Percentiles rank a stretch among this genome's conserved stretches.
These are phyloP conservation scores for Lindgomyces ingoldianus DNA, from an alignment of 495 filamentous ascomycete species.

Conservation along the genomic window DNA sequence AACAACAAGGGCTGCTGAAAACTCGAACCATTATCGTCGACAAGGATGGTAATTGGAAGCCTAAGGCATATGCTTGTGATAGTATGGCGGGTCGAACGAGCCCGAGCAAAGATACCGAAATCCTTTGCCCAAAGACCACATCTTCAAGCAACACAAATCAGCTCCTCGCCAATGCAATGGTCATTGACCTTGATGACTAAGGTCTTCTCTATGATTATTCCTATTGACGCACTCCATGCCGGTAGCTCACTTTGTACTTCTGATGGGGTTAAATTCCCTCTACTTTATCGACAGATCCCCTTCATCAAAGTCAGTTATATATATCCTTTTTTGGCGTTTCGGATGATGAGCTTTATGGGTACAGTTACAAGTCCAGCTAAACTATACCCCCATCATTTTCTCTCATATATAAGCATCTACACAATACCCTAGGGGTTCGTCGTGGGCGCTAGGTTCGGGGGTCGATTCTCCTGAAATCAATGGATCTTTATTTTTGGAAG, in stretches of 20 bases:
- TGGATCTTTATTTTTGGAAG: too few relatives aligned
- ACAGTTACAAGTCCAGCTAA: too few relatives aligned
- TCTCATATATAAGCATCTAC: neutral
- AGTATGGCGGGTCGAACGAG: constrained; percentile 4
- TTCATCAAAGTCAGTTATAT: too few relatives aligned
- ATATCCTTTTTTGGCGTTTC: too few relatives aligned
- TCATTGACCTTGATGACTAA: constrained; percentile 31
- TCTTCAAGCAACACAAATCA: neutral
- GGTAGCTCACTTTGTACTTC: neutral
- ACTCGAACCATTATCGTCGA: constrained; percentile 46
- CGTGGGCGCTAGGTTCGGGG: neutral
- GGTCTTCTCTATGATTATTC: neutral
- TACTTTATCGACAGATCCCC: too few relatives aligned
- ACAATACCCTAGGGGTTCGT: neutral
- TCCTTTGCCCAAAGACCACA: neutral
- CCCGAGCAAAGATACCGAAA: constrained; percentile 1
- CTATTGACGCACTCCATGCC: neutral
- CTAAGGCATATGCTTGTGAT: constrained; percentile 26
- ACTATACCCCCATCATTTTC: constrained; percentile 3
- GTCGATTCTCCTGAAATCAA: neutral
- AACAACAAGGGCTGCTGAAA: constrained; percentile 31
- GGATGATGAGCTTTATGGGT: too few relatives aligned
- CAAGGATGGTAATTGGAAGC: constrained; percentile 45
- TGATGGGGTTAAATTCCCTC: too few relatives aligned
- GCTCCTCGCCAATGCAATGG: neutral